phyloP scores from a whole-genome alignment of 768 basidiomycete species.

The Cyathus striatus region DNA sequence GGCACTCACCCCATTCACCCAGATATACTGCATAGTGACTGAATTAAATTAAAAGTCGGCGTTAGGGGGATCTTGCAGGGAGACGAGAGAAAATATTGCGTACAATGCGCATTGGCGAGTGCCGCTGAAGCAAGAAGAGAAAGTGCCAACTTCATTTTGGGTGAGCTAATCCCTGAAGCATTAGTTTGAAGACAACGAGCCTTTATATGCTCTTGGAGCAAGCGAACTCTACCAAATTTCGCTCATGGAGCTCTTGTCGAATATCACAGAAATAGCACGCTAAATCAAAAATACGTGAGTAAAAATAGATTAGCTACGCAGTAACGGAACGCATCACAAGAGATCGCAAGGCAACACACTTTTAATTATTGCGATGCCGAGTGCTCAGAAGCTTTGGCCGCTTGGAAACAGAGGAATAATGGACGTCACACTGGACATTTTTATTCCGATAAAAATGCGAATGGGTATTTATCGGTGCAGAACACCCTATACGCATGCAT shows the following conservation, averaged over 20 bases:
- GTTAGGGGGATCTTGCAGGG: neutral
- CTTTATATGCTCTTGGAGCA: no score
- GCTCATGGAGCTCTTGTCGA: neutral
- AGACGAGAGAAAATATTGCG: slow-evolving; percentile 1
- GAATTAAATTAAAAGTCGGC: neutral
- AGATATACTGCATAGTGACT: slow-evolving; percentile 51
- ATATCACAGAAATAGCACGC: neutral
- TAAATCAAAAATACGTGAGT: slow-evolving; percentile 1
- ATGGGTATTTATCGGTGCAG: no score
- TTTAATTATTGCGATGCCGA: no score
- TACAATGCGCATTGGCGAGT: slow-evolving; percentile 36
- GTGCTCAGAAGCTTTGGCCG: no score
- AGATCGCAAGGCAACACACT: no score
- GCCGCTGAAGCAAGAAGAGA: slow-evolving; percentile 29
- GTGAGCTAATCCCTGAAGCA: slow-evolving; percentile 9
- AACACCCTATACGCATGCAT: no score
- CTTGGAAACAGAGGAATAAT: no score
- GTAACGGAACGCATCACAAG: no score
- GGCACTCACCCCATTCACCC: slow-evolving; percentile 38
- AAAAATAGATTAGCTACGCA: neutral
- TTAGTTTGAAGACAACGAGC: no score
- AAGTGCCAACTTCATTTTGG: slow-evolving; percentile 34
- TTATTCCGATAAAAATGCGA: no score
- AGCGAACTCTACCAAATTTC: no score
- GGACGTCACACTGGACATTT: no score